Evolutionary conservation across 345 rosid species (phyloP).

Genomic region (Litchi chinensis): DNA sequence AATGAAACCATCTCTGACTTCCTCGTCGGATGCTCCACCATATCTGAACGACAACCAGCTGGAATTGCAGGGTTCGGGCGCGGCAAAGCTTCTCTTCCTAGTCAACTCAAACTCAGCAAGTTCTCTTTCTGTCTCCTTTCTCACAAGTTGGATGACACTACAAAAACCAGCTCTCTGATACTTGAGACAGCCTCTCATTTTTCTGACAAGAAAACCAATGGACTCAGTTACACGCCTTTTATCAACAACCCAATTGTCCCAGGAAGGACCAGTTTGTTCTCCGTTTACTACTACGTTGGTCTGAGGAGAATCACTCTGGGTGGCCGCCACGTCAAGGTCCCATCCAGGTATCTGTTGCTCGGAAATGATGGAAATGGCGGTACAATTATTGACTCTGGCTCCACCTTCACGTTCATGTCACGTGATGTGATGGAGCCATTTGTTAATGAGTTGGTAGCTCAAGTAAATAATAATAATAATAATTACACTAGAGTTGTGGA

Average conservation of each 20-base stretch:
- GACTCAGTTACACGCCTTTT: slow-evolving; percentile 37
- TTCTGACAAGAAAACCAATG: slow-evolving; percentile 29
- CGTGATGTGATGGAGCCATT: slow-evolving; percentile 28
- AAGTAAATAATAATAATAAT: slow-evolving; percentile 21
- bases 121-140: slow-evolving; percentile 51
- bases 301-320: slow-evolving; percentile 38
- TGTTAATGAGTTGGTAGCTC: slow-evolving; percentile 27
- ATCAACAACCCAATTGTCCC: slow-evolving; percentile 30
- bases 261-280: slow-evolving; percentile 6
- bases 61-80: slow-evolving; percentile 52
- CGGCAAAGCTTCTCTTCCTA: slow-evolving; percentile 35
- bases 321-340: slow-evolving; percentile 28
- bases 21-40: slow-evolving; percentile 46
- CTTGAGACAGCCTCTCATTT: slow-evolving; percentile 25
- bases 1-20: slow-evolving; percentile 23
- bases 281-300: slow-evolving; percentile 40
- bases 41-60: slow-evolving; percentile 38
- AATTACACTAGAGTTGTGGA: slow-evolving; percentile 17
- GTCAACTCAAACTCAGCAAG: slow-evolving; percentile 38
- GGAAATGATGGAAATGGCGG: slow-evolving; percentile 37
- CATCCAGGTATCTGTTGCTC: slow-evolving; percentile 25
- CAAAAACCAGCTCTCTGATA: slow-evolving; percentile 24
- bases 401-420: slow-evolving; percentile 42
- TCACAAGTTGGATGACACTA: slow-evolving; percentile 36
- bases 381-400: slow-evolving; percentile 41